Evolutionary conservation across 108 stramenopile genomes (phyloP), one percentile per base, ranked within the genome.

Genomic region (Nannochloropsis gaditana): DNA sequence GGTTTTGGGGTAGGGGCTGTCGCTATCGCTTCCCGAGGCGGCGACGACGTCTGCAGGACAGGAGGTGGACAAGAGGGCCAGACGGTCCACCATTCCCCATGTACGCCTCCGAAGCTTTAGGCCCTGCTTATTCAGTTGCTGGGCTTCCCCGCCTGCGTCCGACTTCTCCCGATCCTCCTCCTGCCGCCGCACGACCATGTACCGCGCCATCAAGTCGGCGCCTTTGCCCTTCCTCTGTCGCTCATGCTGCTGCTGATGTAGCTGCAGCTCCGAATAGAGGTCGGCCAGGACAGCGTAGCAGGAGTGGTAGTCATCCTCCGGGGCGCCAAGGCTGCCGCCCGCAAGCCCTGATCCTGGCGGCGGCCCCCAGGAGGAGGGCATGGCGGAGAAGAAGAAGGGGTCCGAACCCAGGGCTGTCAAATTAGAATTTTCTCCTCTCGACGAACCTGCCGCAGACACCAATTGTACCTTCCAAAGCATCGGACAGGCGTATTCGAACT

Each of bases 41-140:
- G 59, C n/a, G 6, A n/a, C 59, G n/a, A 73, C 19, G 19, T 15
- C 59, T n/a, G 4, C 19, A 73, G 59, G 59, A n/a, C 19, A n/a
- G 59, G 59, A 73, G n/a, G 59, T n/a, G n/a, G 59, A 73, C 59
- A 73, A 73, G 8, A 73, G 59, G n/a, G 59, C 59, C 15, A 73
- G 15, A 15, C n/a, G 15, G 6, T 73, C 59, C 59, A 73, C 59
- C 59, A 73, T 73, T n/a, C 19, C 59, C 59, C 15, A n/a, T n/a
- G 59, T n/a, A 15, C 59, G 59, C 59, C 15, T 73, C 59, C 59
- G 59, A n/a, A 73, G n/a, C n/a, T 15, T n/a, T n/a, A n/a, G 19
- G 3, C 19, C 59, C 59, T 73, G 5, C 59, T 73, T 1, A 31
- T 31, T 31, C 31, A 31, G 59, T n/a, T 73, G 59, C 59, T 73